phyloP scores from a whole-genome alignment of 768 basidiomycete genomes.

The Sarcomyxa edulis region DNA sequence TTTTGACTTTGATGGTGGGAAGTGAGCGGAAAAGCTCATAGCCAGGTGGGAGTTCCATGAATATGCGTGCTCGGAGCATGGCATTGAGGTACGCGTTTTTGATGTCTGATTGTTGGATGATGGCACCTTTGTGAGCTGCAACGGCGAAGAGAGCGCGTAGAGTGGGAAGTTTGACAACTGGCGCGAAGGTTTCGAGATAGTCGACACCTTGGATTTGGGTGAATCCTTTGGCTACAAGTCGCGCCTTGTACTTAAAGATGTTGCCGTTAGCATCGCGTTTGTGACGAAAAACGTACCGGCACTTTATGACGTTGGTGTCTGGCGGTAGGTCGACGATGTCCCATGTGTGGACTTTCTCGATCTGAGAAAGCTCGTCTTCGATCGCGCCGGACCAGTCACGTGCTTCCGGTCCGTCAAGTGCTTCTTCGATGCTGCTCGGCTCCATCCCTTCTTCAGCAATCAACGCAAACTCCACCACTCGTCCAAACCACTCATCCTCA shows the following conservation, averaged over 20 bases:
- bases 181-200: conserved; percentile 22
- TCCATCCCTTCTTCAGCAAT: background rate
- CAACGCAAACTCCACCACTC: background rate
- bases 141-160: conserved; percentile 14
- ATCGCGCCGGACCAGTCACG: conserved; percentile 10
- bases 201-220: conserved; percentile 29
- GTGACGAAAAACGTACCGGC: conserved; percentile 4
- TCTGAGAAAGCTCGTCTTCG: conserved; percentile 1
- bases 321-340: conserved; percentile 3
- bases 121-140: conserved; percentile 4
- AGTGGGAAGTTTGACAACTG: conserved; percentile 14
- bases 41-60: conserved; percentile 13
- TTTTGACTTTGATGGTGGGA: conserved; percentile 19
- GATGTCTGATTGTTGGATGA: conserved; percentile 5
- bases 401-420: conserved; percentile 1
- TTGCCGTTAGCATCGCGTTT: conserved; percentile 4
- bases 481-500: background rate
- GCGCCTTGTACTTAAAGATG: conserved; percentile 2
- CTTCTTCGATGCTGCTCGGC: conserved; percentile 2
- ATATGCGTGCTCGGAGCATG: conserved; percentile 16
- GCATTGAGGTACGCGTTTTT: conserved; percentile 16
- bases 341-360: conserved; percentile 6
- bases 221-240: conserved; percentile 21
- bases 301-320: background rate
- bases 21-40: conserved; percentile 10